Evolutionary conservation across 257 asterid genomes (phyloP), one percentile per base, ranked within the genome.

Genomic region (Euphrasia confusa): DNA sequence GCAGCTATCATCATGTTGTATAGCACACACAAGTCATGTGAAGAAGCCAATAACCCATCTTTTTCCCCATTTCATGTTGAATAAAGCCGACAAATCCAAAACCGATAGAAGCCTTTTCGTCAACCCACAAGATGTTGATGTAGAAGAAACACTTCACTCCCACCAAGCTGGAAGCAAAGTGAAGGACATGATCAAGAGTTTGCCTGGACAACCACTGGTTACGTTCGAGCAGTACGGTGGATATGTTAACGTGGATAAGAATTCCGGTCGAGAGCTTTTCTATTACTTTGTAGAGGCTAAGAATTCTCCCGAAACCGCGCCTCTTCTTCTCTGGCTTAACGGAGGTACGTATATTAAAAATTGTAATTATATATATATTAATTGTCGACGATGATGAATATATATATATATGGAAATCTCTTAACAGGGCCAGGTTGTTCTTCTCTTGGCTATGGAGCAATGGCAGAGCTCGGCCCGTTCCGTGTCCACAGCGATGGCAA

Each of bases 371-470:
- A n/a, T n/a, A n/a, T n/a, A n/a, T n/a, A n/a, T n/a, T n/a, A n/a
- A n/a, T n/a, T n/a, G n/a, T n/a, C n/a, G n/a, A n/a, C n/a, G n/a
- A n/a, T n/a, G n/a, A n/a, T n/a, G n/a, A n/a, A 28, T 30, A 30
- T 30, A 5, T 30, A 30, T 30, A 30, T 30, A 30, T 2, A 30
- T 30, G 33, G 33, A 30, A 30, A 30, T 30, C 33, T 30, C 33
- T 30, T 5, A 30, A 65, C 71, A 90, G 98, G 98, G 7, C 98
- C 98, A 1, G 96, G 98, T 12, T 90, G 98, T 71, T 90, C 98
- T 10, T 90, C 96, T 35, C 88, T 90, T 12, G 96, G 79, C 7
- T 85, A 79, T 71, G 98, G 98, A 73, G 98, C 96, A 66, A 83
- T 90, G 90, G 81, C 79, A 66, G 98, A 90, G 71, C 83, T 90